A percentile compares a stretch with the other conserved stretches of the same genome.
Conservation (phyloP, 768 basidiomycete genomes). For the Sarcomyxa edulis region DNA sequence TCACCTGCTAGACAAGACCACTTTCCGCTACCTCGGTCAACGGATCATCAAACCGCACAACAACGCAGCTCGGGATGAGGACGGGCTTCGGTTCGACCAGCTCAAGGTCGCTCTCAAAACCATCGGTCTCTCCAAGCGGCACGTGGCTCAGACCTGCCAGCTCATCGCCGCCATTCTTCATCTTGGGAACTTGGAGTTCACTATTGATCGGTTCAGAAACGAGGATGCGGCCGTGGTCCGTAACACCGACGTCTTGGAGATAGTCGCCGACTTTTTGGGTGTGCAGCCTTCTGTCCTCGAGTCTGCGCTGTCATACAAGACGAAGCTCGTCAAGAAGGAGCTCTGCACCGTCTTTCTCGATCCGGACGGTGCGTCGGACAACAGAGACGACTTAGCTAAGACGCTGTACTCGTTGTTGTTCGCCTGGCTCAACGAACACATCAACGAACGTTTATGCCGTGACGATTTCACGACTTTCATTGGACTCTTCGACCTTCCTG, state of each 20-base stretch:
- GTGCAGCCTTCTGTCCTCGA: conserved; percentile 71
- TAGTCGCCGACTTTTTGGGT: conserved; percentile 90
- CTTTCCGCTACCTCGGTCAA: conserved; percentile 85
- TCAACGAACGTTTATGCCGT: conserved; percentile 91
- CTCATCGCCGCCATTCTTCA: conserved; percentile 94
- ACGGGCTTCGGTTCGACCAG: conserved; percentile 86
- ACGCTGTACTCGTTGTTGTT: conserved; percentile 92
- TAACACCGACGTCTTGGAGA: conserved; percentile 74
- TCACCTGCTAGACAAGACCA: conserved; percentile 72
- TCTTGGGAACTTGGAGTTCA: conserved; percentile 93
- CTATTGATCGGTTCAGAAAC: conserved; percentile 73
- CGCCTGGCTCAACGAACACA: conserved; percentile 92
- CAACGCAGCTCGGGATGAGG: conserved; percentile 61
- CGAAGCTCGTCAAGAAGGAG: conserved; percentile 90
- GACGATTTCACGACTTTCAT: conserved; percentile 93
- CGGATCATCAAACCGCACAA: conserved; percentile 41
- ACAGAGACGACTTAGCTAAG: conserved; percentile 91
- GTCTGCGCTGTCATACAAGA: conserved; percentile 81
- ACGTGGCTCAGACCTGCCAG: conserved; percentile 94
- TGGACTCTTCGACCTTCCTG: conserved; percentile 91
- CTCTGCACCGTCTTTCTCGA: conserved; percentile 97
- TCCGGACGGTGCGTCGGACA: conserved; percentile 87
- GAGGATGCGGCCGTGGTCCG: conserved; percentile 91
- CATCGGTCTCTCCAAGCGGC: conserved; percentile 89
- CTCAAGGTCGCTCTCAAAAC: conserved; percentile 92